Base-by-base conservation (phyloP, 1,284 basidiomycete species). In the Acaromyces ingoldii region DNA sequence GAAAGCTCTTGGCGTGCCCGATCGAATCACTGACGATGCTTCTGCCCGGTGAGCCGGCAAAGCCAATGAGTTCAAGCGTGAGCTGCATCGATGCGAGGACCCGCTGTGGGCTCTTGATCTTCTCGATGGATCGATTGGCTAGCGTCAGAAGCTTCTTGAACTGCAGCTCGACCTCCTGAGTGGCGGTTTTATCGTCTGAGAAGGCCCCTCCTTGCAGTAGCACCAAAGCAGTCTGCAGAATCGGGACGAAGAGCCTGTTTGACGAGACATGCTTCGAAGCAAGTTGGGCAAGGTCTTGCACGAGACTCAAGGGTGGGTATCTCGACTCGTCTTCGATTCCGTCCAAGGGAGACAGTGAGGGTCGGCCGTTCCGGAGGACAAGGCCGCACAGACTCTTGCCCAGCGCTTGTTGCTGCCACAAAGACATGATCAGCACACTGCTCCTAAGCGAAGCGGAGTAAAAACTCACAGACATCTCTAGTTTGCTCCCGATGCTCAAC, bases 11-110 rank as follows among this genome's bases (percentile, higher is more conserved):
- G 45, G 17, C 21, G 29, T 30, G 29, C 29, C 7, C 29, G 7
- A 30, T 6, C 29, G 29, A 6, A 4, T 28, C 22, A 21, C 28
- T 33, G 31, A 31, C 15, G 6, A 45, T 13, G 15, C 17, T 15
- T n/a, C 25, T 6, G 15, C 21, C 2, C 29, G 21, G 30, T 10
- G 37, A 21, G 37, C 11, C 17, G 22, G 19, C 17, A 22, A 31
- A 25, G 9, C 11, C 19, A 29, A 36, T 11, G 3, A 33, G 24
- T 25, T 47, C 22, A 15, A 15, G 25, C 13, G 28, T 33, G n/a
- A 47, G 21, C 17, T 38, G 41, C 44, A 53, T 50, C 10, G 47
- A 53, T 13, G 42, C 51, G 22, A 36, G 17, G 15, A 53, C 25
- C 13, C 51, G 19, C 13, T 15, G 25, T 29, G 37, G 21, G 28